Evolutionary conservation across 78 protist species (phyloP), one percentile per base, ranked within the genome.

Genomic region (Dictyostelium firmibasis): DNA sequence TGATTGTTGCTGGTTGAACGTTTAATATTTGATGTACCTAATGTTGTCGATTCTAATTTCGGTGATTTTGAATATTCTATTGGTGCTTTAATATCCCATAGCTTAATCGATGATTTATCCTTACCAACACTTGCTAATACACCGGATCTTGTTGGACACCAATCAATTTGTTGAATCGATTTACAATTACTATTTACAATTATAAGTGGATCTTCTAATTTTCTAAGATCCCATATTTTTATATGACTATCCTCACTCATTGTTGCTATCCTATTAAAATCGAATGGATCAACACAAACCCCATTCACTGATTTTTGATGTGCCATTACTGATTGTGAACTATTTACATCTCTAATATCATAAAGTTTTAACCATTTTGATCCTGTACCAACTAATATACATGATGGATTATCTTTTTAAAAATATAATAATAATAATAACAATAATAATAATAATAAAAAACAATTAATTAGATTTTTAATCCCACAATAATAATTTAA

Each of bases 61-160:
- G 75, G 75, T 67, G 75, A 67, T 67, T 67, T 67, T 41, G 94
- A 25, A 38, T 44, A 43, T 9, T 81, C 87, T 7, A 81, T 20
- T 36, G 96, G 92, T 23, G 86, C 79, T 69, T 94, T 84, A 41
- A 94, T 74, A 50, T 94, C 97, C 57, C 86, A 94, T 9, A 94
- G 62, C 35, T 94, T 94, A 4, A 94, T 69, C 0, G 91, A 44
- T 4, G 43, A 36, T 29, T 94, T 91, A n/a, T 85, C 86, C 36
- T 92, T 79, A 36, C 92, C 88, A 81, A 62, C 29, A 25, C 94
- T 50, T 3, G 97, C 97, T 4, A 94, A 62, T 14, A 94, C 91
- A 81, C 97, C 97, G 0, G 91, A 81, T 69, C 97, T 41, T 13
- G 94, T 82, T 20, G 97, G 97, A 69, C 94, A 94, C 97, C 97